Conservation (phyloP, 305 asterid species). For the Striga hermonthica region DNA sequence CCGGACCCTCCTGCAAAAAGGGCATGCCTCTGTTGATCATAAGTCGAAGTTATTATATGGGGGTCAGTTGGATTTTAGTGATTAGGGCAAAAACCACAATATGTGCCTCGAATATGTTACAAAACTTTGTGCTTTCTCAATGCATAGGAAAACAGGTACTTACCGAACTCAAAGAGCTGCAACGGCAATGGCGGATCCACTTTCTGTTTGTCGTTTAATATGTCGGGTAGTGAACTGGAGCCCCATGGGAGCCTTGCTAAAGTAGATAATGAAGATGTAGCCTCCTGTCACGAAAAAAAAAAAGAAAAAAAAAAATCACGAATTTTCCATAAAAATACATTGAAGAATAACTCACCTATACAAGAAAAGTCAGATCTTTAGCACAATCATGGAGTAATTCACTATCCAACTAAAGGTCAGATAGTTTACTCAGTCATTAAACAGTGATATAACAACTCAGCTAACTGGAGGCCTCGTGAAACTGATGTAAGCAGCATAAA, state of each 20-base stretch:
- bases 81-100: too few relatives aligned
- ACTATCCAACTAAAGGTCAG: too few relatives aligned
- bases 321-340: too few relatives aligned
- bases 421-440: too few relatives aligned
- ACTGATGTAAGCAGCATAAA: constrained; percentile 9
- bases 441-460: background rate
- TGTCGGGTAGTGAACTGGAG: constrained; percentile 48
- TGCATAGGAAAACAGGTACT: constrained; percentile 11
- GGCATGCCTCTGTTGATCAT: constrained; percentile 80
- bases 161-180: constrained; percentile 76
- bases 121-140: background rate
- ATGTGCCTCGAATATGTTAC: background rate
- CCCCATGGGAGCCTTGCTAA: constrained; percentile 80
- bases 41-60: constrained; percentile 14
- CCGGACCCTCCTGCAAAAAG: constrained; percentile 85
- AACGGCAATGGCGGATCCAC: constrained; percentile 48
- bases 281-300: constrained; percentile 46
- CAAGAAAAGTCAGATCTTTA: too few relatives aligned
- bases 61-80: too few relatives aligned
- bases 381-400: too few relatives aligned
- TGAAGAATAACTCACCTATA: too few relatives aligned
- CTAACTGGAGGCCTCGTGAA: background rate
- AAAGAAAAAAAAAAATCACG: background rate
- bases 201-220: constrained; percentile 32
- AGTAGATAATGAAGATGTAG: constrained; percentile 63